Evolutionary conservation across 352 stramenopile genomes (phyloP).

Genomic region (Achlya hypogyna): DNA sequence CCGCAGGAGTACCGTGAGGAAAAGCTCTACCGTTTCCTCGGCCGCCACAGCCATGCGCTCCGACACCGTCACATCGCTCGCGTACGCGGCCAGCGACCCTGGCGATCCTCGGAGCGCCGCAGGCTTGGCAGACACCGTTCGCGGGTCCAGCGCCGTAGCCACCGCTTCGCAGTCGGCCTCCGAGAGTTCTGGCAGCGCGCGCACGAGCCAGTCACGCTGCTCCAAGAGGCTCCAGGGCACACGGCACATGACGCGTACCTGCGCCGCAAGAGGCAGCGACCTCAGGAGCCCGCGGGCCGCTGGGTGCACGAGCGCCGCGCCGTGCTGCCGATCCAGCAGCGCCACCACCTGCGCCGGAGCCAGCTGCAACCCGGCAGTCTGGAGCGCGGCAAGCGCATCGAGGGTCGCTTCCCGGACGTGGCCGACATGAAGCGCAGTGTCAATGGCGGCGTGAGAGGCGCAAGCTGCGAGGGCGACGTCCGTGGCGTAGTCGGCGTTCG

Average conservation of each 20-base stretch:
- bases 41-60: conserved; percentile 31
- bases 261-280: conserved; percentile 34
- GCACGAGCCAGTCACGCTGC: conserved; percentile 66
- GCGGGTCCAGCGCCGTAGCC: conserved; percentile 38
- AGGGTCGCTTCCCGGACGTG: conserved; percentile 35
- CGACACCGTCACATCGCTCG: conserved; percentile 33
- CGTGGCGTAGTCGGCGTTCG: conserved; percentile 50
- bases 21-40: conserved; percentile 68
- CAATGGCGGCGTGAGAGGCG: conserved; percentile 52
- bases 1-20: conserved; percentile 53
- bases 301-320: conserved; percentile 30
- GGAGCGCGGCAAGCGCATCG: conserved; percentile 44
- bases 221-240: conserved; percentile 36
- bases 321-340: conserved; percentile 37
- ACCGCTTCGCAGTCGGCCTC: conserved; percentile 30
- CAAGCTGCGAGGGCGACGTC: conserved; percentile 54
- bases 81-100: background rate
- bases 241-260: conserved; percentile 48
- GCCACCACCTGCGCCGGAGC: conserved; percentile 22
- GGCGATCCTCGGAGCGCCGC: background rate
- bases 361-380: conserved; percentile 29
- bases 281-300: conserved; percentile 43
- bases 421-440: conserved; percentile 56
- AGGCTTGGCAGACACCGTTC: background rate
- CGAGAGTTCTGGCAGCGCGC: conserved; percentile 37